Conservation (phyloP, 2,329 filamentous ascomycete species). For the Fusarium continuum region DNA sequence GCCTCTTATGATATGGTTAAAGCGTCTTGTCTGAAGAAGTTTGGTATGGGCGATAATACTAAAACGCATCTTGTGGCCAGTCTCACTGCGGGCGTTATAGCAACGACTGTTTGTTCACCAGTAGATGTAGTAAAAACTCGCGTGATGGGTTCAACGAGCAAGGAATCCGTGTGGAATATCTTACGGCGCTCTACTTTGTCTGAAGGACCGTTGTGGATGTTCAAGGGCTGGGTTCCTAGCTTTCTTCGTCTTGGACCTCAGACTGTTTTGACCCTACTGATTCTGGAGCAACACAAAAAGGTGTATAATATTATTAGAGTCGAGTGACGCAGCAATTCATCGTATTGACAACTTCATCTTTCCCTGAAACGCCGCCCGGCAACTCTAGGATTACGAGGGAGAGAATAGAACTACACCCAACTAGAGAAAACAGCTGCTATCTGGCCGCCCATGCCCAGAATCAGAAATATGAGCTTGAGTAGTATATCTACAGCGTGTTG, state of each 20-base stretch:
- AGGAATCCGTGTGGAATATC: background rate
- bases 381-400: too few species aligned
- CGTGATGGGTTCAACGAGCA: background rate
- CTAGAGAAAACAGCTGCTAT: too few species aligned
- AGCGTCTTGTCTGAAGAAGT: background rate
- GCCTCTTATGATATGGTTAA: conserved; percentile 9
- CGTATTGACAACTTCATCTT: too few species aligned
- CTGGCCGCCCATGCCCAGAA: too few species aligned
- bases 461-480: too few species aligned
- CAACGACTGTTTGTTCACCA: background rate
- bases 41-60: background rate
- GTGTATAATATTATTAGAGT: too few species aligned
- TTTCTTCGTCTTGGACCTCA: conserved; percentile 9
- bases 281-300: conserved; percentile 1
- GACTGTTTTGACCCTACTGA: background rate
- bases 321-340: too few species aligned
- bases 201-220: background rate
- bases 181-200: background rate
- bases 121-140: conserved; percentile 2
- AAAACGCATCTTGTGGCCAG: background rate
- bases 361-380: too few species aligned
- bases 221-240: conserved; percentile 1
- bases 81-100: background rate
- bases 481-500: too few species aligned
- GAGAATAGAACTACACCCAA: too few species aligned